A percentile compares a stretch with the other conserved stretches of the same genome.
These are phyloP conservation scores for Peltaster fructicola DNA, from an alignment of 2,329 filamentous ascomycete species.

Conservation along the genomic window DNA sequence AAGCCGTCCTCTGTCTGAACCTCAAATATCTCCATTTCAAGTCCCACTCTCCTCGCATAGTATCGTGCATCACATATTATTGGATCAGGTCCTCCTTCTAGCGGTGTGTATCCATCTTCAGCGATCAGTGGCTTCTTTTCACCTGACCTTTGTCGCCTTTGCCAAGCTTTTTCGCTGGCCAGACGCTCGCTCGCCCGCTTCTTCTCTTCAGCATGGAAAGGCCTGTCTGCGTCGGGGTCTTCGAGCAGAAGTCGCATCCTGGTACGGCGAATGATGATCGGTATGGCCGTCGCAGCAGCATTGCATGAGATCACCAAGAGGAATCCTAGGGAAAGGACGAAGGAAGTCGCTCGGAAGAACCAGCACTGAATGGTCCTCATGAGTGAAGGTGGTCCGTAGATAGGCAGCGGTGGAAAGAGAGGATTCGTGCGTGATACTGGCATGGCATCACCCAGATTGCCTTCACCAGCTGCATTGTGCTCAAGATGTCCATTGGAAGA, in stretches of 20 bases:
- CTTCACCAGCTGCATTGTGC: constrained; percentile 26
- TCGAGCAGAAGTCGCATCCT: constrained; percentile 39
- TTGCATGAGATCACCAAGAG: constrained; percentile 59
- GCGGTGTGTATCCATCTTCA: constrained; percentile 45
- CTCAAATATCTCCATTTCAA: constrained; percentile 66
- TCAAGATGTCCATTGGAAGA: constrained; percentile 9
- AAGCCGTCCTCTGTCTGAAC: constrained; percentile 93
- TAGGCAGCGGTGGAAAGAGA: constrained; percentile 66
- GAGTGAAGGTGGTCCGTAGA: constrained; percentile 58
- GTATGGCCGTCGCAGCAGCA: constrained; percentile 50
- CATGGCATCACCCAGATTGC: constrained; percentile 24
- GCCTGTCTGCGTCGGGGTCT: constrained; percentile 42
- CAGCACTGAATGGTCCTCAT: constrained; percentile 48
- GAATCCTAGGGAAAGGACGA: constrained; percentile 62
- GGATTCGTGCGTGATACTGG: constrained; percentile 58
- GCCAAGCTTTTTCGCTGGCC: constrained; percentile 46
- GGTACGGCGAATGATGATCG: constrained; percentile 30
- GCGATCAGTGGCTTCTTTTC: constrained; percentile 23
- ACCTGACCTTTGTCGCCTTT: constrained; percentile 24
- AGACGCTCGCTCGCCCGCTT: constrained; percentile 38
- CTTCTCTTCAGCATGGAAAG: constrained; percentile 58
- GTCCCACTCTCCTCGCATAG: constrained; percentile 71
- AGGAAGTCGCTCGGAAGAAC: constrained; percentile 48
- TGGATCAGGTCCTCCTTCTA: constrained; percentile 65
- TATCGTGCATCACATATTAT: constrained; percentile 65